Percentiles rank a stretch among this genome's conserved stretches.
Evolutionary conservation across 139 green algal species (phyloP).

Genomic region (Ulvella scutata): DNA sequence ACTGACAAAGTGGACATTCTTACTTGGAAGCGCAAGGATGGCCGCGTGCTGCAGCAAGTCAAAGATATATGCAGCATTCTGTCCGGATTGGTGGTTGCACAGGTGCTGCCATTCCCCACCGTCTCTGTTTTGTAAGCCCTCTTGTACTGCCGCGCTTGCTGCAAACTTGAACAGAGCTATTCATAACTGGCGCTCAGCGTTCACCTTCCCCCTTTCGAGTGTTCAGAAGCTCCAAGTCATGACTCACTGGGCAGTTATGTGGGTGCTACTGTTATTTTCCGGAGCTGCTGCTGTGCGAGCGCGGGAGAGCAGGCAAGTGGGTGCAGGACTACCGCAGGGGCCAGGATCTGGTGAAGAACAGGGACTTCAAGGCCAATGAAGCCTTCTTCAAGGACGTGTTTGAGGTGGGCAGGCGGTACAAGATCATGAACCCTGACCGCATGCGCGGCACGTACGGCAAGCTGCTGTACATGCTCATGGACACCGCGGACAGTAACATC

Average conservation of each 20-base stretch:
- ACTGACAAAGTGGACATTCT: conserved; percentile 85
- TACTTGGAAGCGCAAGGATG: conserved; percentile 52
- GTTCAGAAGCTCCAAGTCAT: too few relatives aligned
- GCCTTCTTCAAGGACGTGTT: conserved; percentile 72
- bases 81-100: conserved; percentile 37
- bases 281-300: too few relatives aligned
- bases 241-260: too few relatives aligned
- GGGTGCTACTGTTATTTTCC: too few relatives aligned
- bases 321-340: conserved; percentile 72
- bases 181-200: too few relatives aligned
- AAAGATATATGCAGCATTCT: conserved; percentile 79
- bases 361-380: conserved; percentile 53
- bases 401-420: conserved; percentile 78
- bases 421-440: conserved; percentile 90
- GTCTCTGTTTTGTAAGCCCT: too few relatives aligned
- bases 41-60: conserved; percentile 66
- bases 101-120: too few relatives aligned
- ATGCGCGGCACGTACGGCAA: conserved; percentile 88
- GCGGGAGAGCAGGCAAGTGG: too few relatives aligned
- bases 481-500: conserved; percentile 27
- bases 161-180: too few relatives aligned
- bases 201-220: too few relatives aligned
- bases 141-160: too few relatives aligned
- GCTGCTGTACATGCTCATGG: conserved; percentile 59
- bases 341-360: conserved; percentile 65